Evolutionary conservation across 139 green algal genomes (phyloP).

Genomic region (Micractinium conductrix): DNA sequence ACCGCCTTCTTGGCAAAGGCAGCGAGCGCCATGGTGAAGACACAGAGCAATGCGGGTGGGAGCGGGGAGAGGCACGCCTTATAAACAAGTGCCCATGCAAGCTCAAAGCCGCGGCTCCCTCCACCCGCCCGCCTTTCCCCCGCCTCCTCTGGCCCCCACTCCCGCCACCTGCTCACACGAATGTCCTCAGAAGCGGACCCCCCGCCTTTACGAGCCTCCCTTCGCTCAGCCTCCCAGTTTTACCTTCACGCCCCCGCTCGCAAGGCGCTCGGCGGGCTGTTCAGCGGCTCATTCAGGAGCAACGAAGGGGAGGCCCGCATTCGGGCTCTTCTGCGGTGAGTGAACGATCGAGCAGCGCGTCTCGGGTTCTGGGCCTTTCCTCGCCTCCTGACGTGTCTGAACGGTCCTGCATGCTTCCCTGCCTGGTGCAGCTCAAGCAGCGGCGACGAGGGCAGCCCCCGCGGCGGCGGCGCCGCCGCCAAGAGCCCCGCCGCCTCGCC

Average conservation of each 20-base stretch:
- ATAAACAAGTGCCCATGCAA: too few relatives aligned
- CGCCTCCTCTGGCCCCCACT: too few relatives aligned
- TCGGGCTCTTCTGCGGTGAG: slow-evolving; percentile 17
- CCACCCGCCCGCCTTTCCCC: too few relatives aligned
- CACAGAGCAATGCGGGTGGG: too few relatives aligned
- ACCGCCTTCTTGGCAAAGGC: slow-evolving; percentile 37
- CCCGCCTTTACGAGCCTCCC: too few relatives aligned
- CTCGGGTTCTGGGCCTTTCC: background rate
- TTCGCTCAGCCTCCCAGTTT: too few relatives aligned
- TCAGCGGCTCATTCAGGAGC: slow-evolving; percentile 5
- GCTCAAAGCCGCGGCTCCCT: too few relatives aligned
- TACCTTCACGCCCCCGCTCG: background rate
- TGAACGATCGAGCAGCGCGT: background rate
- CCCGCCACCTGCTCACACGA: too few relatives aligned
- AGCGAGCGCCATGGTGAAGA: slow-evolving; percentile 48
- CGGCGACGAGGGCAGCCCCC: background rate
- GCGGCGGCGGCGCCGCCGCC: background rate
- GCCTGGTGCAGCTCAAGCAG: background rate
- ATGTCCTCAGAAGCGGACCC: too few relatives aligned
- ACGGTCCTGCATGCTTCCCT: too few relatives aligned
- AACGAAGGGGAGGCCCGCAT: slow-evolving; percentile 19
- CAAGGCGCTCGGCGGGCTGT: background rate
- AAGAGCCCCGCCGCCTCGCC: background rate
- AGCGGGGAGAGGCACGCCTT: too few relatives aligned
- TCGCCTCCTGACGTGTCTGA: background rate